Evolutionary conservation across 2,329 filamentous ascomycete genomes (phyloP).

Genomic region (Simplicillium sp.): DNA sequence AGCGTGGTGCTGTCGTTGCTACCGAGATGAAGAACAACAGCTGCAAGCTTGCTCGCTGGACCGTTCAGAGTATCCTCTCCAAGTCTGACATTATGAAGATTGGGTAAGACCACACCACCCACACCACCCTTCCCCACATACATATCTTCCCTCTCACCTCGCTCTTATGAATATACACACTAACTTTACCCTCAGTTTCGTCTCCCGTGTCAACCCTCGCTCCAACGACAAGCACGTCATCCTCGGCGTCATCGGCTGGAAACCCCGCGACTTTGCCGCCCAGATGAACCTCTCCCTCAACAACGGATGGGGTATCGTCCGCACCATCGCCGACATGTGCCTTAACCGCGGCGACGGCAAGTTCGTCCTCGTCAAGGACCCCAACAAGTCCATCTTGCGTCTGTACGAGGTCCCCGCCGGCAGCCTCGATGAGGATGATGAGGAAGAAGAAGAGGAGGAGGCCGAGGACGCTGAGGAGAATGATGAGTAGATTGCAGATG

Average conservation of each 20-base stretch:
- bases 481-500: slow-evolving; percentile 23
- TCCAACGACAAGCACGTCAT: slow-evolving; percentile 89
- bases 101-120: slow-evolving; percentile 45
- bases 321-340: slow-evolving; percentile 94
- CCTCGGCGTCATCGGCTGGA: slow-evolving; percentile 93
- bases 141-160: neutral
- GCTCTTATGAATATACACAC: slow-evolving; percentile 15
- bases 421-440: slow-evolving; percentile 85
- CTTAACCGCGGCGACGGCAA: slow-evolving; percentile 67
- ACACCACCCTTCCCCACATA: neutral
- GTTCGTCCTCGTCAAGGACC: slow-evolving; percentile 79
- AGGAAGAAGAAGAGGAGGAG: slow-evolving; percentile 50
- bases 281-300: slow-evolving; percentile 97
- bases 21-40: slow-evolving; percentile 99
- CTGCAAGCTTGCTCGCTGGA: slow-evolving; percentile 97
- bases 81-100: slow-evolving; percentile 99
- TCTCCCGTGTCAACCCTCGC: slow-evolving; percentile 89
- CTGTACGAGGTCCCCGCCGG: slow-evolving; percentile 83
- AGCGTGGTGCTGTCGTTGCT: slow-evolving; percentile 92
- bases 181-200: slow-evolving; percentile 81
- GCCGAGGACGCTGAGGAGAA: slow-evolving; percentile 33
- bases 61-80: slow-evolving; percentile 90
- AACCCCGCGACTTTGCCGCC: slow-evolving; percentile 89
- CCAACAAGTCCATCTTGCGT: slow-evolving; percentile 91
- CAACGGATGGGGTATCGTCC: slow-evolving; percentile 98